A percentile compares a stretch with the other conserved stretches of the same genome.
These are phyloP conservation scores for Sporothrix variecibatus DNA, from an alignment of 2,329 filamentous ascomycete species.

Conservation along the genomic window DNA sequence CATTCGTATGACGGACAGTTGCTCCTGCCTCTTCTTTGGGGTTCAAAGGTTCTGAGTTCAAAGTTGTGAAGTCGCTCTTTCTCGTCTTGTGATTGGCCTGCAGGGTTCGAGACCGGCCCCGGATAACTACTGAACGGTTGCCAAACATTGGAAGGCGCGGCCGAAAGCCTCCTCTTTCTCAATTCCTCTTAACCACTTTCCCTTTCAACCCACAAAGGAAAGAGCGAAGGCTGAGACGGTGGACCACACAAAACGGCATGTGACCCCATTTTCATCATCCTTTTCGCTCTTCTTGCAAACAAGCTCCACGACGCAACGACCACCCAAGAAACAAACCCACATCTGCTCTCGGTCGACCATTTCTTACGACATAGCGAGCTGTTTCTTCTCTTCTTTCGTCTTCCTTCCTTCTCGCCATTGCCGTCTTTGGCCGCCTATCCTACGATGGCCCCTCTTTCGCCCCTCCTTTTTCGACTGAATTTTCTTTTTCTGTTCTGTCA, in stretches of 20 bases:
- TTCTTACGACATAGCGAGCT: background rate
- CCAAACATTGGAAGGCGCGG: background rate
- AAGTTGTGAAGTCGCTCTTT: background rate
- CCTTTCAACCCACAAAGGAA: background rate
- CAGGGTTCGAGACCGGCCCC: background rate
- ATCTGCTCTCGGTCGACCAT: background rate
- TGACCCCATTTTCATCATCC: conserved; percentile 14
- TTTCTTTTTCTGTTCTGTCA: background rate
- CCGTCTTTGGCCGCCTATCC: background rate
- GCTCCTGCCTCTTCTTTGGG: background rate
- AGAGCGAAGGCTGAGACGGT: conserved; percentile 4
- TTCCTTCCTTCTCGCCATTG: background rate
- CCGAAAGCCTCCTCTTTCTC: background rate
- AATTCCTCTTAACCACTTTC: background rate
- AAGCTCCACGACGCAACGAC: background rate
- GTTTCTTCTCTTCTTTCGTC: background rate
- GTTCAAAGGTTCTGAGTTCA: background rate
- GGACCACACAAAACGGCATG: conserved; percentile 12
- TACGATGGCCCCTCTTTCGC: background rate
- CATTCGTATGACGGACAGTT: background rate
- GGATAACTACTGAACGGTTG: background rate
- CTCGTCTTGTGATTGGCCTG: background rate
- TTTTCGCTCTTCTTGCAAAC: background rate
- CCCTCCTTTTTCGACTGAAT: background rate
- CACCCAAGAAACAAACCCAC: background rate